phyloP scores from a whole-genome alignment of 2,329 filamentous ascomycete genomes.

The Trichoderma sp. region DNA sequence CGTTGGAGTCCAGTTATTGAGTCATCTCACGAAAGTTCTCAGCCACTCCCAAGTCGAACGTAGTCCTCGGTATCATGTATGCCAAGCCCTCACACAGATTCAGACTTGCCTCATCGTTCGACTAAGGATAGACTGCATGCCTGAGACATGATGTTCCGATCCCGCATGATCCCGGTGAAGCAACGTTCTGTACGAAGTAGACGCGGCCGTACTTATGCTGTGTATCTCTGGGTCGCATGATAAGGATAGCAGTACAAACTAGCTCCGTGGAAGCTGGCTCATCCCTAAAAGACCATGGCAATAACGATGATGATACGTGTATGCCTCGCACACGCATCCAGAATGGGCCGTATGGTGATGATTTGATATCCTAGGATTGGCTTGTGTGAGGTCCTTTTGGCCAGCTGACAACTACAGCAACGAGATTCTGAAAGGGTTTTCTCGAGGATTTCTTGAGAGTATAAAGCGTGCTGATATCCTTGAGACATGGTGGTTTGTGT shows the following conservation, averaged over 20 bases:
- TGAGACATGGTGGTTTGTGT: background rate
- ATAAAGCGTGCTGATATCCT: background rate
- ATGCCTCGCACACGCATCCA: background rate
- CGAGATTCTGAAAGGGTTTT: background rate
- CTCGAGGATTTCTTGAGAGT: background rate
- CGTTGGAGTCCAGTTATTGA: background rate
- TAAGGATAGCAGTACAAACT: background rate
- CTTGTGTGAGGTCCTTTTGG: background rate
- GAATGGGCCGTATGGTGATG: background rate
- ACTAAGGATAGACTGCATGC: background rate
- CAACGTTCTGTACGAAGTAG: background rate
- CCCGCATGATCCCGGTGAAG: conserved; percentile 11
- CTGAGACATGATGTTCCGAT: conserved; percentile 4
- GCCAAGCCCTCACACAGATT: conserved; percentile 2
- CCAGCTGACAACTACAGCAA: background rate
- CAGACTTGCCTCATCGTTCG: background rate
- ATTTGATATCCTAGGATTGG: conserved; percentile 11
- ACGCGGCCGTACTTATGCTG: conserved; percentile 3
- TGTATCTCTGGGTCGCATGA: conserved; percentile 2
- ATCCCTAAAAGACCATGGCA: background rate
- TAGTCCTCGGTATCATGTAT: background rate
- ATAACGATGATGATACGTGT: background rate
- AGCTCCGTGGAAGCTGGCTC: background rate
- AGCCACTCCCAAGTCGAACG: background rate
- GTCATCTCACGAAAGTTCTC: background rate